Evolutionary conservation across 2,329 filamentous ascomycete genomes (phyloP), one percentile per base, ranked within the genome.

Genomic region (Phialophora verrucosa): DNA sequence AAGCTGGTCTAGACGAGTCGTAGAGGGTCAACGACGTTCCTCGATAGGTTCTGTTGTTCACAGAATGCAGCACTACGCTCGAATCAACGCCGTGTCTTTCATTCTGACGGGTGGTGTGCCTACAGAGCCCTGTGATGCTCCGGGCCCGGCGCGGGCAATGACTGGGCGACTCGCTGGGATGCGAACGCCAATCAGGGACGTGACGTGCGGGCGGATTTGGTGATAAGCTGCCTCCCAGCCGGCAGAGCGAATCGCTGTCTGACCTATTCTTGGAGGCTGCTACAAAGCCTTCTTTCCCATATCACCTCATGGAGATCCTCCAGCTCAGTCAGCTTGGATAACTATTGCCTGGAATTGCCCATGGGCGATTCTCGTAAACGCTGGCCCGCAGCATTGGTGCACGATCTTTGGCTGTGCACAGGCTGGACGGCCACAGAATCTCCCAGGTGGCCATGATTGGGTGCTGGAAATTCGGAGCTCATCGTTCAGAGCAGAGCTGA

Each of bases 81-180:
- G 65, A 65, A 64, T 68, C 65, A 64, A 64, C 61, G 59, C 38
- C 54, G 42, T 23, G 58, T 23, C 27, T 60, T 50, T 42, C 44
- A 50, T 32, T 42, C n/a, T 7, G 29, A 23, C 44, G 32, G n/a
- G 58, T 55, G 62, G 54, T 55, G 66, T 57, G 59, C 64, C 53
- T 38, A 60, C 56, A 60, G 50, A 59, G 60, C 53, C 53, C 20
- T 56, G 58, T 59, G 57, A 60, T 51, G 55, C 62, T 64, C 59
- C 59, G 5, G 59, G 63, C 58, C 61, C 51, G 51, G 56, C 61
- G 62, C 65, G 57, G 23, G 63, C 65, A 61, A 32, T 58, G 68
- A 70, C 68, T 70, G 68, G 68, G 65, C 68, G 65, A 70, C 59
- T 53, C 68, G 68, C 68, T 64, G 68, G 63, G 63, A 42, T 27